Percentiles rank a stretch among this genome's conserved stretches.
Evolutionary conservation across 169 alveolate genomes (phyloP).

Genomic region (Plasmodium fragile): DNA sequence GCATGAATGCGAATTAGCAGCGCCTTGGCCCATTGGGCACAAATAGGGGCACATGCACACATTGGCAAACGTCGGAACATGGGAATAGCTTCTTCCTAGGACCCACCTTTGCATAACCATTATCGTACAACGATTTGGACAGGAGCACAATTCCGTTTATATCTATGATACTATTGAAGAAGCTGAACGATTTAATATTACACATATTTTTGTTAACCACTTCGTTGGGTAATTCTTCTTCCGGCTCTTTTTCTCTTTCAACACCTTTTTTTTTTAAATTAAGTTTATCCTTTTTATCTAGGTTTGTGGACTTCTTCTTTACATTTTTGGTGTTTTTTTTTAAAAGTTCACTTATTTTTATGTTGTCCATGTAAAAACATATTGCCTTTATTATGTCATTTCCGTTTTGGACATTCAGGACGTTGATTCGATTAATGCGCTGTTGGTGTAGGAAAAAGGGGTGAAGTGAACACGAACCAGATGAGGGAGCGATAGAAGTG

Average conservation of each 20-base stretch:
- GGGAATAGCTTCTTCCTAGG: neutral
- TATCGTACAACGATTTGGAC: slow-evolving; percentile 58
- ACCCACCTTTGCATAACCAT: slow-evolving; percentile 53
- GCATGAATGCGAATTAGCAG: neutral
- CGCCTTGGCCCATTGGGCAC: neutral
- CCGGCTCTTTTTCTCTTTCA: neutral
- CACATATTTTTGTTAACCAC: slow-evolving; percentile 18
- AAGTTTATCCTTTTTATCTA: slow-evolving; percentile 16
- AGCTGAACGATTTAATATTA: slow-evolving; percentile 42
- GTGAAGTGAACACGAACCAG: neutral
- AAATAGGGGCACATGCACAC: neutral
- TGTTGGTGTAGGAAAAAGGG: slow-evolving; percentile 2
- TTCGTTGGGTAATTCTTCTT: slow-evolving; percentile 32
- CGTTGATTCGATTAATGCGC: slow-evolving; percentile 43
- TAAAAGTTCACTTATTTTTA: slow-evolving; percentile 60
- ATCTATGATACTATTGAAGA: slow-evolving; percentile 55
- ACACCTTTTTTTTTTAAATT: slow-evolving; percentile 23
- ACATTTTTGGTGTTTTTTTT: slow-evolving; percentile 59
- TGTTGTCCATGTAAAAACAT: slow-evolving; percentile 67
- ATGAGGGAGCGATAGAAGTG: neutral
- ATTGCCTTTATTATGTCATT: slow-evolving; percentile 46
- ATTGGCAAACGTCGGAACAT: neutral
- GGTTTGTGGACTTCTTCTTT: slow-evolving; percentile 5
- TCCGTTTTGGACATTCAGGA: slow-evolving; percentile 54
- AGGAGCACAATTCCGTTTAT: slow-evolving; percentile 43